phyloP scores from a whole-genome alignment of 2,329 filamentous ascomycete species.

The Paramyrothecium roridum region DNA sequence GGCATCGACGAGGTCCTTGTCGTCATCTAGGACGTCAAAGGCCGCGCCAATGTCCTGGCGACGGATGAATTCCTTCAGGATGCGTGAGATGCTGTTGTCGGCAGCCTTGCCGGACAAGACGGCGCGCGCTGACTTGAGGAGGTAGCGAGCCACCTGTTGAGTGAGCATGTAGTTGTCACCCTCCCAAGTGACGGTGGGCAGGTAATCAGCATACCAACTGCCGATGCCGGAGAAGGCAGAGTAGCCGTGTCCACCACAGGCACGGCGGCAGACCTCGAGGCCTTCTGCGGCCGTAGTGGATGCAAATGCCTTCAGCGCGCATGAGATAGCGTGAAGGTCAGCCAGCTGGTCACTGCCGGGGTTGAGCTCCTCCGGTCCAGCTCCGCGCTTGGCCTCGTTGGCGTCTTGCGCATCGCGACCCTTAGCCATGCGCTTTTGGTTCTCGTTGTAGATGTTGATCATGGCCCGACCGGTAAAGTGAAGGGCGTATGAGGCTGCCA shows the following conservation, averaged over 20 bases:
- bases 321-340: constrained; percentile 74
- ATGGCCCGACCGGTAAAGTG: constrained; percentile 76
- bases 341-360: constrained; percentile 64
- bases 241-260: constrained; percentile 77
- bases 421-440: constrained; percentile 62
- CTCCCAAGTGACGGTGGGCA: constrained; percentile 69
- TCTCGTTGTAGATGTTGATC: constrained; percentile 71
- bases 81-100: constrained; percentile 36
- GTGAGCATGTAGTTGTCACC: constrained; percentile 83
- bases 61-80: constrained; percentile 62
- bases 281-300: constrained; percentile 72
- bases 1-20: constrained; percentile 68
- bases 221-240: constrained; percentile 74
- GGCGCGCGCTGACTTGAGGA: constrained; percentile 70
- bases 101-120: constrained; percentile 61
- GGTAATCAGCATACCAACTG: constrained; percentile 70
- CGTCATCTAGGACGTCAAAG: constrained; percentile 69
- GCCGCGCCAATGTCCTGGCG: constrained; percentile 69
- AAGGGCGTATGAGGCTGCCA: constrained; percentile 73
- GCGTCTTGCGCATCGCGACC: constrained; percentile 34
- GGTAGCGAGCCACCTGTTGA: constrained; percentile 73
- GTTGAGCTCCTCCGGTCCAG: constrained; percentile 66
- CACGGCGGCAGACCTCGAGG: constrained; percentile 70
- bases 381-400: constrained; percentile 44
- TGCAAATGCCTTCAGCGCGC: constrained; percentile 70